Evolutionary conservation across 192 early-diverging fungal species (phyloP), one percentile per base, ranked within the genome.

Genomic region (Gamsiella multidivaricata): DNA sequence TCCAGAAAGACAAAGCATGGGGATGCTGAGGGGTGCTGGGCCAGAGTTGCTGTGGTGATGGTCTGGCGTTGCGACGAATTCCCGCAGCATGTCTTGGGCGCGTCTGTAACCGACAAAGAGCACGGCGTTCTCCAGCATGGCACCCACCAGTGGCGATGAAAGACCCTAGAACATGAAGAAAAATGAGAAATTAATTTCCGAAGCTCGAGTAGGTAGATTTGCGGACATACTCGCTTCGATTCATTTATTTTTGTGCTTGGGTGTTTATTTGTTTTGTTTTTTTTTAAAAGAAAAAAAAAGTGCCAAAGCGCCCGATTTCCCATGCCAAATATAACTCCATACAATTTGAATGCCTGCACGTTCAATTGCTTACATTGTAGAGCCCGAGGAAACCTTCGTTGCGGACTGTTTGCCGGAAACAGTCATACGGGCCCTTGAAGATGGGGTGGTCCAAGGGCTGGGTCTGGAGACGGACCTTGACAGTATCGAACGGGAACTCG

Each of bases 401-500:
- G 33, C 80, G 80, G 57, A 94, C 69, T 0, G 93, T 97, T 49
- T 91, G 81, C 11, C 65, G 65, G 42, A 98, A 85, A 60, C 97
- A 98, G 64, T 96, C 94, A 42, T 89, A 46, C 1, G 96, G 91
- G 29, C 94, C 94, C 18, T 82, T 80, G 75, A 94, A 98, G 65
- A 82, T 82, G 9, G 86, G 84, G 17, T 70, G 65, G 18, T 83
- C 82, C 41, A 87, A 76, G 0, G 95, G 90, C 69, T 93, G 91
- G 6, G 93, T 90, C 70, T 99, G 97, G 36, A 99, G 86, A 4
- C 96, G 92, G 11, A 98, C 96, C 55, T 97, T 95, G 82, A 97
- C 83, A 4, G 95, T 96, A 83, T 97, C 97, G 74, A 97, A 97
- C 4, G 97, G 96, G 57, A 94, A 97, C 79, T 99, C 96, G 67